These are phyloP conservation scores for Blastobotrys serpentis DNA, from an alignment of 1,139 yeast species.

Conservation along the genomic window DNA sequence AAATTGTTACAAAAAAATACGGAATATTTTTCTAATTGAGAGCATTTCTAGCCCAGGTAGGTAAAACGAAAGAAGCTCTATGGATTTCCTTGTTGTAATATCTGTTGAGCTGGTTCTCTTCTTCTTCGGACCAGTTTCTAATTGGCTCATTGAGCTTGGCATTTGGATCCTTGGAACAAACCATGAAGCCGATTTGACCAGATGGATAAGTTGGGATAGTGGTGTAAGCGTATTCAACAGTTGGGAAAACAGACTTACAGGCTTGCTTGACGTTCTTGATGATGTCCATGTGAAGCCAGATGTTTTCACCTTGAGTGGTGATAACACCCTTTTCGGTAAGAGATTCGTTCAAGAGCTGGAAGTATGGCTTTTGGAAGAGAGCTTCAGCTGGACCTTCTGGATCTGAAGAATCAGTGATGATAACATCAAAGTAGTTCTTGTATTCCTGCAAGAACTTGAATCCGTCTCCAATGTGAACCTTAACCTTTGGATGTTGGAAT, in stretches of 20 bases:
- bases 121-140: conserved; percentile 48
- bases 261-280: conserved; percentile 58
- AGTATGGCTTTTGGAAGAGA: conserved; percentile 81
- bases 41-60: conserved; percentile 70
- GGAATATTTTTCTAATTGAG: conserved; percentile 27
- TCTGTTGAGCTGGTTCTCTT: conserved; percentile 55
- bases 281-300: conserved; percentile 80
- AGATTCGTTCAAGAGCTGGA: conserved; percentile 66
- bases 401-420: conserved; percentile 93
- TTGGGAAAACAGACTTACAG: conserved; percentile 70
- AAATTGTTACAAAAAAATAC: not conserved
- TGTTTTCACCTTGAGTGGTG: conserved; percentile 90
- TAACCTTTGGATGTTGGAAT: conserved; percentile 68
- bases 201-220: conserved; percentile 96
- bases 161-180: conserved; percentile 64
- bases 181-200: conserved; percentile 87
- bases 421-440: conserved; percentile 67
- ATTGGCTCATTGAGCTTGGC: conserved; percentile 56
- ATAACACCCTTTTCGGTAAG: conserved; percentile 73
- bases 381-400: conserved; percentile 99
- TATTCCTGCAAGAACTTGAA: conserved; percentile 67
- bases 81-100: conserved; percentile 79
- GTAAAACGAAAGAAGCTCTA: conserved; percentile 76
- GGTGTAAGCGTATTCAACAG: conserved; percentile 77
- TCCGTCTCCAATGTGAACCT: conserved; percentile 82